Evolutionary conservation across 306 rosid species (phyloP).

Genomic region (Inga laurina): DNA sequence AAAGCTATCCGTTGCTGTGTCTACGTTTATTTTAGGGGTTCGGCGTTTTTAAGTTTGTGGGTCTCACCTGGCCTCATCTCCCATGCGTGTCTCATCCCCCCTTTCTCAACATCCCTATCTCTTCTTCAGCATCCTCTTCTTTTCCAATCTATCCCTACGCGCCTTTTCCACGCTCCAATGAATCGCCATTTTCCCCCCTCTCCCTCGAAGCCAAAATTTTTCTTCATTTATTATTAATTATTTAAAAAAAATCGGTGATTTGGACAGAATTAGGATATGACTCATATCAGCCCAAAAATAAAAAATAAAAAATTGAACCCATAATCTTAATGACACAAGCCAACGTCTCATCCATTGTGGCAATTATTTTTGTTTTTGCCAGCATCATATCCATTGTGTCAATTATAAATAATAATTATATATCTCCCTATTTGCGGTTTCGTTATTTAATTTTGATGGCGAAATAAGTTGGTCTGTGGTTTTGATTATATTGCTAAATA

Average conservation of each 20-base stretch:
- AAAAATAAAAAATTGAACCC: neutral
- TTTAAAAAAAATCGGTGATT: too few species aligned
- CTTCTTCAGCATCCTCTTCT: neutral
- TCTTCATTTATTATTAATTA: too few species aligned
- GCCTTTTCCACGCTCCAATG: neutral
- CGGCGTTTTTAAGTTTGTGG: conserved; percentile 36
- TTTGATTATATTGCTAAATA: neutral
- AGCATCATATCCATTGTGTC: too few species aligned
- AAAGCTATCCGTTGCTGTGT: neutral
- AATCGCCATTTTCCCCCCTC: neutral
- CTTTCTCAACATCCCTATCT: neutral
- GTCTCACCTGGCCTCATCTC: conserved; percentile 18
- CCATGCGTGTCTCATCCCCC: conserved; percentile 49
- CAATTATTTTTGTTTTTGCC: too few species aligned
- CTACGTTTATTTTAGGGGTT: neutral
- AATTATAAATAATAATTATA: neutral
- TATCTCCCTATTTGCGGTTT: neutral
- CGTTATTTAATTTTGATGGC: neutral
- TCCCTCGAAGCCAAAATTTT: neutral
- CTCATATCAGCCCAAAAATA: neutral
- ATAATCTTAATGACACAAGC: neutral
- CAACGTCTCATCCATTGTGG: neutral
- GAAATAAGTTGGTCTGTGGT: neutral
- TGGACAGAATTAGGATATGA: neutral
- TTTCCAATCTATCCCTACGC: neutral